These are phyloP conservation scores for Lagenidium giganteum DNA, from an alignment of 352 stramenopile species.

Conservation along the genomic window DNA sequence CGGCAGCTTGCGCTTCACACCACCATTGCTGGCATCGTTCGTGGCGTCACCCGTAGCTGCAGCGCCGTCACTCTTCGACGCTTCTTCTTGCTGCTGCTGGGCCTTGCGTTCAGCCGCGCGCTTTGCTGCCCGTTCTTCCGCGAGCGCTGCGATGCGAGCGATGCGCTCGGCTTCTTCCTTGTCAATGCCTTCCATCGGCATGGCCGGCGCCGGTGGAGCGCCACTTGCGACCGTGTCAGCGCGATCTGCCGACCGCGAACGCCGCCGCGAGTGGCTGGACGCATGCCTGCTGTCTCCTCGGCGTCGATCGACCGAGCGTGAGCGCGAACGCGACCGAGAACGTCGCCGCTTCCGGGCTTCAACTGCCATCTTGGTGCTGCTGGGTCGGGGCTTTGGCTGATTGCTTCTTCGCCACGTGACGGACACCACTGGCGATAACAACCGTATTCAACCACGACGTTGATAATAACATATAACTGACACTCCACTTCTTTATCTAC, in stretches of 20 bases:
- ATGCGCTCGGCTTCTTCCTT: slow-evolving; percentile 64
- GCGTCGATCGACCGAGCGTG: slow-evolving; percentile 20
- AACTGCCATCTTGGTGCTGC: slow-evolving; percentile 8
- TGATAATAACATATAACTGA: too few relatives aligned
- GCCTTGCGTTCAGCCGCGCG: slow-evolving; percentile 24
- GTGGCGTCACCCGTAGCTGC: slow-evolving; percentile 16
- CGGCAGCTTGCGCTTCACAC: slow-evolving; percentile 27
- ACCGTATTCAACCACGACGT: too few relatives aligned
- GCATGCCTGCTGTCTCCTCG: slow-evolving; percentile 2
- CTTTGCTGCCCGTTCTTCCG: slow-evolving; percentile 58
- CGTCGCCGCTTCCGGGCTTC: slow-evolving; percentile 35
- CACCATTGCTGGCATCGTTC: slow-evolving; percentile 16
- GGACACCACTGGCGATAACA: too few relatives aligned
- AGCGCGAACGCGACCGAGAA: slow-evolving; percentile 24
- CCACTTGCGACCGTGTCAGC: slow-evolving; percentile 22
- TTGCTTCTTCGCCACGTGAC: too few relatives aligned
- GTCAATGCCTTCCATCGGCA: slow-evolving; percentile 27
- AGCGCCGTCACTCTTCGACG: background rate
- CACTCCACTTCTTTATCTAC: too few relatives aligned
- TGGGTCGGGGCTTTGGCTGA: too few relatives aligned
- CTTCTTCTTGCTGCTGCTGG: background rate
- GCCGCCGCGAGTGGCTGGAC: slow-evolving; percentile 2
- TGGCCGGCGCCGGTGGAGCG: slow-evolving; percentile 2
- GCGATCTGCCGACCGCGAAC: slow-evolving; percentile 4
- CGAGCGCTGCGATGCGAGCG: slow-evolving; percentile 56